Conservation (phyloP, 305 asterid genomes). For the Solanum hybrid region DNA sequence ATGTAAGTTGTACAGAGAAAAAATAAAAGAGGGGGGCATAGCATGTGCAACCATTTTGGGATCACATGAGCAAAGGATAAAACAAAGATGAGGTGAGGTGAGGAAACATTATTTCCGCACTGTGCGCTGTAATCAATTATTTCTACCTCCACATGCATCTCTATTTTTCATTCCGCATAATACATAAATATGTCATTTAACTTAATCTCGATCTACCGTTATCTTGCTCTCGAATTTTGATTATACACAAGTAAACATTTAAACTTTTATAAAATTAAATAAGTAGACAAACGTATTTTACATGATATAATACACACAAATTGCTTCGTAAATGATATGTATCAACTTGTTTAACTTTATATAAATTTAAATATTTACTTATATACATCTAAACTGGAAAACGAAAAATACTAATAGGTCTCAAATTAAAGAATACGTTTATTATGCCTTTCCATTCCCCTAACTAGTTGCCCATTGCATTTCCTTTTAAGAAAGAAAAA, state of each 20-base stretch:
- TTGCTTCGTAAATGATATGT: too few relatives aligned
- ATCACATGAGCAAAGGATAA: conserved; percentile 18
- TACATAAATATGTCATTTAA: too few relatives aligned
- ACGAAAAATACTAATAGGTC: neutral
- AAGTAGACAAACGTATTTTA: accelerated
- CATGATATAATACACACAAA: neutral
- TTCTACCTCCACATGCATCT: neutral
- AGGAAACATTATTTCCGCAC: conserved; percentile 1
- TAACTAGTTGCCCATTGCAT: neutral
- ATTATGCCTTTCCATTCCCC: neutral
- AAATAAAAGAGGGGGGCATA: neutral
- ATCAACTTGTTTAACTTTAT: too few relatives aligned
- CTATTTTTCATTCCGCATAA: neutral
- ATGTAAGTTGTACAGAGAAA: neutral
- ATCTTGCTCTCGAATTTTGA: too few relatives aligned
- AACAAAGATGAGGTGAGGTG: neutral
- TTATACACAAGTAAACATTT: too few relatives aligned
- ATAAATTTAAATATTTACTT: too few relatives aligned
- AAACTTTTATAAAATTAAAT: neutral
- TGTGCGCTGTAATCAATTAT: conserved; percentile 14
- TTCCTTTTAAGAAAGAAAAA: neutral
- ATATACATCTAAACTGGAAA: neutral
- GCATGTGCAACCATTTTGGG: conserved; percentile 21
- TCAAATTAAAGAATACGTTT: neutral
- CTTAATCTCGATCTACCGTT: accelerated